These are phyloP conservation scores for Hyparrhenia diplandra DNA, from an alignment of 176 grass and related monocot species.

Conservation along the genomic window DNA sequence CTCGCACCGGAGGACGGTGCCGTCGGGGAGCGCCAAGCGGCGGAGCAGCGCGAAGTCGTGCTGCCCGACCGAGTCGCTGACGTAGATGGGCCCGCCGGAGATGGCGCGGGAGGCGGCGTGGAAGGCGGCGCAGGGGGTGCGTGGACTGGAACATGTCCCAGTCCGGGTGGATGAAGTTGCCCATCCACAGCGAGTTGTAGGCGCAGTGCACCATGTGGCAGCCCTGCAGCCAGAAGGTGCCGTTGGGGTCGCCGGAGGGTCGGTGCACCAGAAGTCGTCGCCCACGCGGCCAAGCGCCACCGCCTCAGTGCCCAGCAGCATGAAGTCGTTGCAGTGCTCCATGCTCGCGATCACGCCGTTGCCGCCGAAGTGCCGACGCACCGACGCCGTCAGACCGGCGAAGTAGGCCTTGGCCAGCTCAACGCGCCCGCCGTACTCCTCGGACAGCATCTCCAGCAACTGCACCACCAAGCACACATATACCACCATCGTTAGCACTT, in stretches of 20 bases:
- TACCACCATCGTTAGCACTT: neutral
- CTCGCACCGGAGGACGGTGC: conserved; percentile 71
- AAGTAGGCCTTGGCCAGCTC: conserved; percentile 83
- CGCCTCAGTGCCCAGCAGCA: conserved; percentile 78
- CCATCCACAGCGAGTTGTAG: conserved; percentile 99
- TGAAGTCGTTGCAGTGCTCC: conserved; percentile 99
- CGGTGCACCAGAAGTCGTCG: conserved; percentile 95
- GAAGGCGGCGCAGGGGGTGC: conserved; percentile 81
- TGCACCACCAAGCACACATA: neutral
- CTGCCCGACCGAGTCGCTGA: conserved; percentile 71
- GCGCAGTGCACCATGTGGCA: conserved; percentile 99
- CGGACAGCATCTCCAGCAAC: conserved; percentile 91
- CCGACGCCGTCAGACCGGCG: conserved; percentile 58
- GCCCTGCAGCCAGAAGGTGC: conserved; percentile 91
- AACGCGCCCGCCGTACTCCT: conserved; percentile 77
- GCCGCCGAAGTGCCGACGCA: conserved; percentile 67
- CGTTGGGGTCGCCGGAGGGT: conserved; percentile 85
- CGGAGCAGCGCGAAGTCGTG: conserved; percentile 81
- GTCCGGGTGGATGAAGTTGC: conserved; percentile 88
- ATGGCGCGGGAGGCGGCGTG: conserved; percentile 94
- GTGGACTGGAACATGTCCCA: conserved; percentile 99
- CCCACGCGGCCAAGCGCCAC: conserved; percentile 81
- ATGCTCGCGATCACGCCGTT: conserved; percentile 98
- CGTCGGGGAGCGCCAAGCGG: conserved; percentile 60
- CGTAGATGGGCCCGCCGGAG: conserved; percentile 84